phyloP scores from a whole-genome alignment of 2,329 filamentous ascomycete species.

The Daldinia sp. region DNA sequence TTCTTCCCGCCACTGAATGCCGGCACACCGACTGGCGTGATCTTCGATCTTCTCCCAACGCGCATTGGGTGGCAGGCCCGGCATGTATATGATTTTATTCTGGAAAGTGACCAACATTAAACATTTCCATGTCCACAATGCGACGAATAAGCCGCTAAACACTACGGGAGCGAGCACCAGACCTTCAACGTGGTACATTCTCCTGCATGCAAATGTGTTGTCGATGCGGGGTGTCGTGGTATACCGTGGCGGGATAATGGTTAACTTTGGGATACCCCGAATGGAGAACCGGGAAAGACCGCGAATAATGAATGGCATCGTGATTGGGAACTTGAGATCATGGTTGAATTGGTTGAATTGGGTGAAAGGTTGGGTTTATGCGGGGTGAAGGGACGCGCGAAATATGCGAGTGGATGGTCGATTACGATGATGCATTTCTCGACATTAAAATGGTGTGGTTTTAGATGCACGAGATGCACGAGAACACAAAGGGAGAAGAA shows the following conservation, averaged over 20 bases:
- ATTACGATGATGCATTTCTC: constrained; percentile 30
- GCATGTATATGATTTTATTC: constrained; percentile 85
- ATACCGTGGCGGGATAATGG: constrained; percentile 32
- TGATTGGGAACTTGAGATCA: constrained; percentile 34
- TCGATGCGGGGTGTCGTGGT: constrained; percentile 35
- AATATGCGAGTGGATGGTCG: constrained; percentile 32
- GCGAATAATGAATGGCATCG: constrained; percentile 33
- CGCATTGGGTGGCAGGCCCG: constrained; percentile 75
- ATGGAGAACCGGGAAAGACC: constrained; percentile 25
- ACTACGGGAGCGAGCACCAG: constrained; percentile 71
- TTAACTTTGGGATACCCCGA: constrained; percentile 21
- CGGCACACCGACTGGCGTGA: constrained; percentile 66
- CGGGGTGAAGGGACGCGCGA: constrained; percentile 28
- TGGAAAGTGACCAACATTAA: constrained; percentile 79
- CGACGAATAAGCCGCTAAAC: constrained; percentile 70
- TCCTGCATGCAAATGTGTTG: constrained; percentile 37
- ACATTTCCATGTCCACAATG: constrained; percentile 73
- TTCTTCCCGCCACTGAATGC: constrained; percentile 73
- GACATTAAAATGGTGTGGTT: constrained; percentile 20
- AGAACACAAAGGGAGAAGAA: background rate
- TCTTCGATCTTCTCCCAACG: constrained; percentile 72
- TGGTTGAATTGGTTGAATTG: constrained; percentile 33
- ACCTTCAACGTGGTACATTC: constrained; percentile 49
- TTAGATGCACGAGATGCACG: constrained; percentile 20
- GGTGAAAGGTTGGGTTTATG: constrained; percentile 13